These are phyloP conservation scores for Phyllostachys edulis DNA, from an alignment of 176 grass and related monocot species.

Conservation along the genomic window DNA sequence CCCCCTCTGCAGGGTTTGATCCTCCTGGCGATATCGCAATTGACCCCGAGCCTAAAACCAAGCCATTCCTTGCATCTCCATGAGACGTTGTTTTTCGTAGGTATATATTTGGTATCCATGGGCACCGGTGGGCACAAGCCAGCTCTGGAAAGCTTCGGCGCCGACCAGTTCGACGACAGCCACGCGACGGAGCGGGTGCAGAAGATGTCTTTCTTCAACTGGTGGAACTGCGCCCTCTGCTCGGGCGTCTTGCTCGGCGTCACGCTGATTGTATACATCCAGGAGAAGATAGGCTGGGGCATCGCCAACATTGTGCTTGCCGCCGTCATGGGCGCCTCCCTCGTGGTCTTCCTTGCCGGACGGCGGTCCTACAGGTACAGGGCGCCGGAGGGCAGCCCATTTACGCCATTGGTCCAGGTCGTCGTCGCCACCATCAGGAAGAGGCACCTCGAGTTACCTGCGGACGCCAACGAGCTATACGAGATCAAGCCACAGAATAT, in stretches of 20 bases:
- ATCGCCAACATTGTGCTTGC: constrained; percentile 52
- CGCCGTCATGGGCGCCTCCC: constrained; percentile 47
- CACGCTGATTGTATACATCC: constrained; percentile 57
- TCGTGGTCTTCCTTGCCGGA: constrained; percentile 58
- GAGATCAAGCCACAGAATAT: constrained; percentile 33
- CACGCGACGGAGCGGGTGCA: constrained; percentile 52
- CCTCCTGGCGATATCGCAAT: constrained; percentile 48
- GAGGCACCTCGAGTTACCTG: constrained; percentile 44
- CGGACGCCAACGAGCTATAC: constrained; percentile 48
- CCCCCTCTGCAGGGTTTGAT: constrained; percentile 36
- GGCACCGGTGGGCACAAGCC: constrained; percentile 87
- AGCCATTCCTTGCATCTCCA: constrained; percentile 34
- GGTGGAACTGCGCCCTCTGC: constrained; percentile 85
- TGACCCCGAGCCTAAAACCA: constrained; percentile 44
- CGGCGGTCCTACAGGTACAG: constrained; percentile 58
- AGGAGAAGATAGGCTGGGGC: constrained; percentile 61
- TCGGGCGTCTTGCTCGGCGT: constrained; percentile 57
- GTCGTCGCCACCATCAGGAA: constrained; percentile 54
- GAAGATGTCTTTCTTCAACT: constrained; percentile 99
- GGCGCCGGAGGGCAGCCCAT: constrained; percentile 48
- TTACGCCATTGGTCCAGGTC: constrained; percentile 63
- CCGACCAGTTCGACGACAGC: constrained; percentile 85
- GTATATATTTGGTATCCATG: constrained; percentile 67
- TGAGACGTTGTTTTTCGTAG: constrained; percentile 56
- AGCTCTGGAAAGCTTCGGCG: constrained; percentile 83